Evolutionary conservation across 345 rosid genomes (phyloP), one percentile per base, ranked within the genome.

Genomic region (Adansonia digitata): DNA sequence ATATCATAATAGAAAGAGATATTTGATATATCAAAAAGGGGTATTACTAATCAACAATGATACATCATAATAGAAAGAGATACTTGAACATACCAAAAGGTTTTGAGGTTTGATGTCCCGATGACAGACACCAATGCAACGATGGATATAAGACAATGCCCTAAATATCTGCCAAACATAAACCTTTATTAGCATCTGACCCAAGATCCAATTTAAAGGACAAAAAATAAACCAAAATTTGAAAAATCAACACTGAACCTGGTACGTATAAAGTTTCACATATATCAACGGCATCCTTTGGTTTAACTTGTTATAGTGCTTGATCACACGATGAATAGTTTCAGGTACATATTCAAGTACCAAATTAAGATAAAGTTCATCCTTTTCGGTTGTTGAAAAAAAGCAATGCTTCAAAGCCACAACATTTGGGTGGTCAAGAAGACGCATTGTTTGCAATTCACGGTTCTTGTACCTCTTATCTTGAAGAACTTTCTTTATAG

Each of bases 91-190:
- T 89, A 95, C 99, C 96, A 95, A 80, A 81, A 95, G 89, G 83
- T 93, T 95, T 88, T 95, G 99, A 52, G 98, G 99, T 82, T 95
- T 95, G 40, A 95, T 93, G 84, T 95, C 98, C 10, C 99, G 89
- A 74, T 95, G 99, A 77, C 98, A 93, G 43, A 91, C 92, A 53
- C 97, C 96, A 69, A 91, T 91, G 49, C 90, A 78, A 29, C 92
- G 85, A 85, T 95, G 99, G 79, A 95, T 87, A 79, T 91, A 95
- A 69, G 98, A 86, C 81, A 95, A 82, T 57, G 97, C 88, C 78
- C 99, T 88, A 85, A 90, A 93, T n/a, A n/a, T n/a, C n/a, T n/a
- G n/a, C n/a, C n/a, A 85, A 77, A 60, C 29, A 57, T 40, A 64
- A 77, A 43, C 12, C 71, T 26, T 39, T 17, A 70, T 62, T 45